A percentile compares a stretch with the other conserved stretches of the same genome.
phyloP scores from a whole-genome alignment of 2,329 filamentous ascomycete genomes.

The Parascedosporium putredinis region DNA sequence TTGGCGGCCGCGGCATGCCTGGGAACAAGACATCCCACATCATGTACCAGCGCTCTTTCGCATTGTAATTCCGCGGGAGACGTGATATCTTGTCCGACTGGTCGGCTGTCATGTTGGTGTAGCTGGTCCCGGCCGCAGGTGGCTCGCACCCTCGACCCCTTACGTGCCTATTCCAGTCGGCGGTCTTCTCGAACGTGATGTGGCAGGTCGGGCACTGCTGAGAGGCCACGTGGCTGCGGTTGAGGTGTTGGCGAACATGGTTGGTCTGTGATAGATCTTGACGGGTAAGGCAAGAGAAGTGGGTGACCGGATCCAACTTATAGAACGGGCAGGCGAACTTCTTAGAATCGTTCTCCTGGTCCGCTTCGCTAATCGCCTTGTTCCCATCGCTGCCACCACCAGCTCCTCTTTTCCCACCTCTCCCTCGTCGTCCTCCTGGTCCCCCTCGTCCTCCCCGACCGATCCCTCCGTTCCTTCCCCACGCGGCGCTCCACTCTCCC shows the following conservation, averaged over 20 bases:
- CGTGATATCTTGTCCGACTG: background rate
- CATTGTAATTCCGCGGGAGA: background rate
- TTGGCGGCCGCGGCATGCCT: background rate
- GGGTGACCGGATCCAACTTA: too few species aligned
- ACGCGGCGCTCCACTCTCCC: too few species aligned
- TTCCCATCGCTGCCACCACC: too few species aligned
- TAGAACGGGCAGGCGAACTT: too few species aligned
- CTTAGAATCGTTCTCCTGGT: too few species aligned
- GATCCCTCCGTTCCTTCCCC: too few species aligned
- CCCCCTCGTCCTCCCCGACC: too few species aligned
- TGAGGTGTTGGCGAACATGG: background rate
- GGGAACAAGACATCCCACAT: slow-evolving; percentile 3
- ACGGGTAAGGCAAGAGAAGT: too few species aligned
- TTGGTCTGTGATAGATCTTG: background rate
- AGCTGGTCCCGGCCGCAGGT: background rate
- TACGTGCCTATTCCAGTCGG: background rate
- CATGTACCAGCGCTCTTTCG: background rate
- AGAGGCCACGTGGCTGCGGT: background rate
- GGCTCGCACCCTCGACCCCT: background rate
- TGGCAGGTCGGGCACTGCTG: background rate
- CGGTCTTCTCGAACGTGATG: background rate
- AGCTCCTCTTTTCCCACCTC: too few species aligned
- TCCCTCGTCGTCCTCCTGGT: too few species aligned
- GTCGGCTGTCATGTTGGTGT: background rate
- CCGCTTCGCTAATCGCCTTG: too few species aligned